Evolutionary conservation across 257 asterid genomes (phyloP), one percentile per base, ranked within the genome.

Genomic region (Echites panduratus): DNA sequence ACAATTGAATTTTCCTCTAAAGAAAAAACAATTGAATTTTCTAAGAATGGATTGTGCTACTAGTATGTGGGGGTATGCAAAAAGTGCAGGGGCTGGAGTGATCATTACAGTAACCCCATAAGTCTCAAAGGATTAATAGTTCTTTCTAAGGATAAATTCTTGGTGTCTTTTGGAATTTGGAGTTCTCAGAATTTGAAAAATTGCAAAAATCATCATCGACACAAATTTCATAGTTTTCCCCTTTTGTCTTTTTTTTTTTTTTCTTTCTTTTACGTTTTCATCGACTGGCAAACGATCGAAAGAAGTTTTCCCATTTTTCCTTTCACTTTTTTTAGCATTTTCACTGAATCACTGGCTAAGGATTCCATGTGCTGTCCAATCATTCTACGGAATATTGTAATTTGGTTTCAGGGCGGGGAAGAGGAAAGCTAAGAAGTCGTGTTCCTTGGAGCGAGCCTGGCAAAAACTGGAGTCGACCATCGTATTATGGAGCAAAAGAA

Each of bases 391-490:
- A 20, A 63, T 63, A 63, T 63, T 27, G 47, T 35, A 17, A 32
- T 63, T 63, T 35, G n/a, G 26, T 63, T 63, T 61, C 45, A 61
- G 67, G 45, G 45, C 45, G 27, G 47, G 68, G 68, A 63, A 63
- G 68, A 19, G 69, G 26, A 64, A 64, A 38, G 49, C 47, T 38
- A 35, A 64, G 69, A 64, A 64, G 47, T 64, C 69, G 69, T 35
- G 49, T 38, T 17, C n/a, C 2, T 7, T 6, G 16, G 35, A 32
- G 67, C 67, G 67, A 62, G 45, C 9, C 5, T 4, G 0, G 65
- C 41, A 1, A 11, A 20, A 5, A 12, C 9, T n/a, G 11, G 61
- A 54, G 4, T 7, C 61, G 10, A 53, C 13, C 61, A 7, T 20
- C 13, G 0, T 14, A 22, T 32, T 9, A 9, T 1, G 44, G 9